A percentile compares a stretch with the other conserved stretches of the same genome.
Evolutionary conservation across 179 eudicot genomes (phyloP).

Genomic region (Kewa caespitosa): DNA sequence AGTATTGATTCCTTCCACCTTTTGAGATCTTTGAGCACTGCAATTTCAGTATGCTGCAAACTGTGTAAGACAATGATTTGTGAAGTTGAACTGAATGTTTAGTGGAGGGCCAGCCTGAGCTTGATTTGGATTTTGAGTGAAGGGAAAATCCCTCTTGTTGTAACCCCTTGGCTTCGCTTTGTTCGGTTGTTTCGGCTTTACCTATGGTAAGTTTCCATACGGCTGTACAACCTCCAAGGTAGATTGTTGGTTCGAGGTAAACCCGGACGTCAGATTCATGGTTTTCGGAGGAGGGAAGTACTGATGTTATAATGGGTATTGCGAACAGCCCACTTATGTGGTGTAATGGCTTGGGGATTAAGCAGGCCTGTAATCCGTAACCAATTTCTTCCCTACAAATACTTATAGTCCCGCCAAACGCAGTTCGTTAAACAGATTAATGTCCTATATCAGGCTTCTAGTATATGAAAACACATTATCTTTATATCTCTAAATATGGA

Average conservation of each 20-base stretch:
- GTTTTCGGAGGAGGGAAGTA: too few relatives aligned
- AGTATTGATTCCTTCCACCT: not conserved
- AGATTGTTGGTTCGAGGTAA: conserved; percentile 5
- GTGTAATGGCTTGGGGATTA: too few relatives aligned
- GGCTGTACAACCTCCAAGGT: not conserved
- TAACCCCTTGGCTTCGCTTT: not conserved
- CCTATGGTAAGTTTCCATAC: not conserved
- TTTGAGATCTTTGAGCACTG: not conserved
- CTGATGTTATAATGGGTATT: too few relatives aligned
- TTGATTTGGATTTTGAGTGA: not conserved
- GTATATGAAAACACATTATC: too few relatives aligned
- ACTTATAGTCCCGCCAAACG: too few relatives aligned
- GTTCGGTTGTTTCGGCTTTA: not conserved
- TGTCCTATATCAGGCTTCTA: too few relatives aligned
- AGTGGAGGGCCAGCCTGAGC: not conserved
- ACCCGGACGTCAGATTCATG: not conserved
- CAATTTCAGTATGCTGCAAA: not conserved
- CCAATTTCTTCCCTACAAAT: too few relatives aligned
- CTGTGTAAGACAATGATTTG: not conserved
- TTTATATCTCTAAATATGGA: too few relatives aligned
- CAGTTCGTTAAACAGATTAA: too few relatives aligned
- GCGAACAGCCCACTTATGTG: too few relatives aligned
- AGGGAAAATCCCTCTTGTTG: not conserved
- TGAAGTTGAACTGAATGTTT: not conserved
- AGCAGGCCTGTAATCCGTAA: too few relatives aligned